Evolutionary conservation across 495 filamentous ascomycete genomes (phyloP), one percentile per base, ranked within the genome.

Genomic region (Tetracladium marchalianum): DNA sequence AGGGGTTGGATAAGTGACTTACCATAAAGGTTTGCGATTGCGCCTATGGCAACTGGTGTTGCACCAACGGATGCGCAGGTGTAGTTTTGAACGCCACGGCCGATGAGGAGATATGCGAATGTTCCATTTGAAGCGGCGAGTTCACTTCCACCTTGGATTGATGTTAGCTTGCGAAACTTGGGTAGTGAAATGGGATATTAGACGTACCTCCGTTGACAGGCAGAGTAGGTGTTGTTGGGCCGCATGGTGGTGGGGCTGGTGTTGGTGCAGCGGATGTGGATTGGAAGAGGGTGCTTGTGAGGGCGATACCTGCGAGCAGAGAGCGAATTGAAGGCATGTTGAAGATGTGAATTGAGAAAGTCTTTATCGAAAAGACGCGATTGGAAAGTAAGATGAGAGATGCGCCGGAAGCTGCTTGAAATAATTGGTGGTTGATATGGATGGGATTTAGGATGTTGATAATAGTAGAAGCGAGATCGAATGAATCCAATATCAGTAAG

Each of bases 11-110:
- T n/a, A n/a, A n/a, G n/a, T n/a, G n/a, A n/a, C 7, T 27, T 27
- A 27, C 22, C 22, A 55, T 13, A 82, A 32, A 87, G 74, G 3
- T 76, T 77, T 11, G 85, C 85, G 13, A 78, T 64, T 19, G 84
- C 84, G 18, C 84, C 84, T 33, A 62, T 58, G 19, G 74, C 60
- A 1, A 52, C 47, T 4, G 74, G 62, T 5, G 57, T 51, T 17
- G 59, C 53, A 39, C 63, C 54, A n/a, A 53, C 44, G 11, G 54
- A 44, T 8, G 55, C 46, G 59, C 84, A 89, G 19, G 76, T 82
- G 67, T 89, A 89, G 68, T 89, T 89, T 55, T 89, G 84, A 50
- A 81, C 78, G 43, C 84, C 84, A 31, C 79, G 79, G 52, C 83
- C 84, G 43, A 87, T 47, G 43, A 72, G 76, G 52, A 87, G 70